phyloP scores from a whole-genome alignment of 495 filamentous ascomycete species.

The Xylaria nigripes region DNA sequence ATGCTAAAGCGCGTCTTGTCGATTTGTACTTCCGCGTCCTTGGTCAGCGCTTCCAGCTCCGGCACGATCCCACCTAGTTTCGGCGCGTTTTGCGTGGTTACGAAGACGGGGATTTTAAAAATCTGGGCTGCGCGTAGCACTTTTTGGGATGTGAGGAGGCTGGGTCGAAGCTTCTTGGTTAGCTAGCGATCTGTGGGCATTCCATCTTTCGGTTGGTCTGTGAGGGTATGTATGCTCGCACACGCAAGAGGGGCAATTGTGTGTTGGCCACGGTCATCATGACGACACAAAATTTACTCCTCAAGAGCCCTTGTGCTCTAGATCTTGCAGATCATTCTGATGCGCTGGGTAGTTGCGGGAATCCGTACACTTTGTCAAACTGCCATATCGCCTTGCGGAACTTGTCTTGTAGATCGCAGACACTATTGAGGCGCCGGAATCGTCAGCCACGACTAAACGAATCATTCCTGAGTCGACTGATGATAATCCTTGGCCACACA shows the following conservation, averaged over 20 bases:
- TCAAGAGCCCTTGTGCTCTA: too few relatives aligned
- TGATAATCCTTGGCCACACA: neutral
- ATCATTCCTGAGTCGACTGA: neutral
- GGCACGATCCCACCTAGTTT: constrained; percentile 70
- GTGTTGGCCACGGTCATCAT: too few relatives aligned
- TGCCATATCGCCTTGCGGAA: constrained; percentile 76
- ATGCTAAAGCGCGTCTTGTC: constrained; percentile 94
- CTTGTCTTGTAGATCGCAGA: constrained; percentile 95
- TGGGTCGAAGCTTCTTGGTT: constrained; percentile 17
- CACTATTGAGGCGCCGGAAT: constrained; percentile 37
- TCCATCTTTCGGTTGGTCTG: constrained; percentile 3
- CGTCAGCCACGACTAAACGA: neutral
- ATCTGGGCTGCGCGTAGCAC: constrained; percentile 45
- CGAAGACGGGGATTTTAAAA: constrained; percentile 69
- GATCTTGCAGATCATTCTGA: too few relatives aligned
- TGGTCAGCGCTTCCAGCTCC: constrained; percentile 47
- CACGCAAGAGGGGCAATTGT: too few relatives aligned
- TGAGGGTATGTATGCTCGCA: neutral
- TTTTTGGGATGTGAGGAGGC: constrained; percentile 46
- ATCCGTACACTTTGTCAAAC: constrained; percentile 64
- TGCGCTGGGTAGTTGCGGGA: neutral
- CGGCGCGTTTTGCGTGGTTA: constrained; percentile 72
- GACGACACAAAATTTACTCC: too few relatives aligned
- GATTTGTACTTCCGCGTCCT: constrained; percentile 34
- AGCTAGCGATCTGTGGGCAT: neutral